Percentiles rank a stretch among this genome's conserved stretches.
Evolutionary conservation across 73 alveolate species (phyloP).

Genomic region (Uronychia binucleata): DNA sequence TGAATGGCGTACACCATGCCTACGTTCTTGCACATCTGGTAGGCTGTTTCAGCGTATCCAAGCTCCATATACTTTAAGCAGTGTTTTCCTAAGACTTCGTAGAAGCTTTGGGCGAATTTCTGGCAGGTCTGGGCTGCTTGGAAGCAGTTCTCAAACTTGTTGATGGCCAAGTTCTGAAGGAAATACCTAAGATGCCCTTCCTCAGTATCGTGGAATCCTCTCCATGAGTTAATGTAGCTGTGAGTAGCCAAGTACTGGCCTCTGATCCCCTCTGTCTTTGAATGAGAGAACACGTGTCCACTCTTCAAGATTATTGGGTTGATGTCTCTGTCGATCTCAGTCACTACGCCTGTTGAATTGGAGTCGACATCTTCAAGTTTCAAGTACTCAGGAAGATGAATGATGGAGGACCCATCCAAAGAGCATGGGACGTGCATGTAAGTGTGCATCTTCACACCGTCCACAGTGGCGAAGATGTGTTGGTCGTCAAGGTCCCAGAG

Average conservation of each 20-base stretch:
- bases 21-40: slow-evolving; percentile 79
- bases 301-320: slow-evolving; percentile 82
- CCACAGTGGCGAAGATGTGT: slow-evolving; percentile 85
- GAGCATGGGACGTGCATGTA: slow-evolving; percentile 81
- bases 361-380: slow-evolving; percentile 89
- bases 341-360: slow-evolving; percentile 71
- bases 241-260: slow-evolving; percentile 86
- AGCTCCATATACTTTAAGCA: slow-evolving; percentile 90
- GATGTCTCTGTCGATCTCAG: slow-evolving; percentile 83
- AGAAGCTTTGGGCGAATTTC: slow-evolving; percentile 72
- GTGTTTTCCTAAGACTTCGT: slow-evolving; percentile 90
- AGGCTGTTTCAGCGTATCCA: slow-evolving; percentile 92
- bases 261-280: slow-evolving; percentile 77
- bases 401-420: slow-evolving; percentile 84
- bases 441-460: slow-evolving; percentile 68
- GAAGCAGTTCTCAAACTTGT: slow-evolving; percentile 76
- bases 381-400: slow-evolving; percentile 54
- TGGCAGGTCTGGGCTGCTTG: slow-evolving; percentile 79
- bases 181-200: slow-evolving; percentile 97
- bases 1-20: slow-evolving; percentile 94
- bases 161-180: slow-evolving; percentile 86
- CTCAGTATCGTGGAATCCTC: slow-evolving; percentile 88
- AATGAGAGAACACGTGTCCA: slow-evolving; percentile 79
- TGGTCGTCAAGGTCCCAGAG: slow-evolving; percentile 95
- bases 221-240: slow-evolving; percentile 85